Conservation (phyloP, 164 flowering plant species). For the Liriodendron chinense region DNA sequence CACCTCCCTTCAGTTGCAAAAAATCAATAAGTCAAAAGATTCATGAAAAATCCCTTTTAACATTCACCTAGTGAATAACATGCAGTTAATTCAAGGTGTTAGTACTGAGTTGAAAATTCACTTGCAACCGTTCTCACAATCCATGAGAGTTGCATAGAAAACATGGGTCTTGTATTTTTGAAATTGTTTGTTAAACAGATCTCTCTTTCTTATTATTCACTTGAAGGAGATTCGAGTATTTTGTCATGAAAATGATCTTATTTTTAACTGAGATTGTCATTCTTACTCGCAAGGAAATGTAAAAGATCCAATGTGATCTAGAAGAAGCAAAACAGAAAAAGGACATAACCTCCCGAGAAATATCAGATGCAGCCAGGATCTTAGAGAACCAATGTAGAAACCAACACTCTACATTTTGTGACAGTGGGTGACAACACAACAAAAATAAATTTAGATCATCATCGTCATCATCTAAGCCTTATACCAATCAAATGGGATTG, state of each 20-base stretch:
- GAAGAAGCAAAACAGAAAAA: not conserved
- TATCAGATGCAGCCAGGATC: no score
- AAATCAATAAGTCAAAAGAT: conserved; percentile 11
- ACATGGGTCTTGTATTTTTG: not conserved
- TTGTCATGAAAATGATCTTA: not conserved
- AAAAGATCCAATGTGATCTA: not conserved
- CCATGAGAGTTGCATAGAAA: not conserved
- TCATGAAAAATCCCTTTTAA: not conserved
- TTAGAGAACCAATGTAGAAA: no score
- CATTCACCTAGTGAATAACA: not conserved
- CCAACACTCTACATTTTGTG: no score
- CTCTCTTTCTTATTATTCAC: not conserved
- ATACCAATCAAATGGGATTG: no score
- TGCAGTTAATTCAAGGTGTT: not conserved
- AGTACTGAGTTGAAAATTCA: no score
- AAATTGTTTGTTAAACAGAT: not conserved
- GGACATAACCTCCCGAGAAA: no score
- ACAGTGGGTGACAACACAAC: no score
- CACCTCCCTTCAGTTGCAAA: conserved; percentile 59
- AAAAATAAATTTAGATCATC: no score
- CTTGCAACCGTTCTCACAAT: no score
- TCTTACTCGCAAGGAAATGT: not conserved
- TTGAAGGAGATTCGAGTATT: not conserved
- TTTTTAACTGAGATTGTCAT: not conserved
- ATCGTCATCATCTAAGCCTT: no score